Conservation (phyloP, 176 grass and related monocot species). For the Microstegium vimineum region DNA sequence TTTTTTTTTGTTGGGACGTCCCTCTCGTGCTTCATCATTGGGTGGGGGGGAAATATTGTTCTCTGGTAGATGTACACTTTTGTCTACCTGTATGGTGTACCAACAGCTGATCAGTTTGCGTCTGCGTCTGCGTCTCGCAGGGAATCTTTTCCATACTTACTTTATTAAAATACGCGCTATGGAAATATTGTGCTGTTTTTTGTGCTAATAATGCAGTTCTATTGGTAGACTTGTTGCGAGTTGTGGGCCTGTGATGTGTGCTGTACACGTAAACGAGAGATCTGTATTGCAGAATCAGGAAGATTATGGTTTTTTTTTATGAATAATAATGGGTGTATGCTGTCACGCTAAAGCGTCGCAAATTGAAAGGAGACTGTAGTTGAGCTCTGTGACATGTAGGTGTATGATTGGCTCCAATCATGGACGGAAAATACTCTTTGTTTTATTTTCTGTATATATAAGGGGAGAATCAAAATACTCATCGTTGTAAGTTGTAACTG, state of each 20-base stretch:
- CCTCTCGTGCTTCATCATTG: conserved; percentile 41
- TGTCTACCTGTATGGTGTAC: conserved; percentile 45
- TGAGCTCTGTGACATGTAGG: not conserved
- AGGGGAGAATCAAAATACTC: not conserved
- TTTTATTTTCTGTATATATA: too few relatives aligned
- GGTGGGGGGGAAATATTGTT: conserved; percentile 20
- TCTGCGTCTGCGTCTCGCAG: not conserved
- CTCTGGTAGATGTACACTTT: conserved; percentile 43
- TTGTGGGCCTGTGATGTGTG: not conserved
- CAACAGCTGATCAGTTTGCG: conserved; percentile 22
- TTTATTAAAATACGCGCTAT: too few relatives aligned
- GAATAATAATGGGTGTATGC: not conserved
- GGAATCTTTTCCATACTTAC: conserved; percentile 3
- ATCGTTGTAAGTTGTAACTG: not conserved
- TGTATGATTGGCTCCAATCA: conserved; percentile 34
- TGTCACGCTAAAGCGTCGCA: conserved; percentile 3
- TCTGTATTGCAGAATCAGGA: not conserved
- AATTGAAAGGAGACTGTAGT: not conserved
- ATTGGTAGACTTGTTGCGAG: not conserved
- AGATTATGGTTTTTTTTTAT: not conserved
- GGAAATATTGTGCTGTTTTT: not conserved
- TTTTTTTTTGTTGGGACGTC: conserved; percentile 44
- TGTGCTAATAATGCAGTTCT: conserved; percentile 1
- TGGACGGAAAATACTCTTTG: not conserved
- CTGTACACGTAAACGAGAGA: not conserved